A percentile compares a stretch with the other conserved stretches of the same genome.
Evolutionary conservation across 495 filamentous ascomycete genomes (phyloP).

Genomic region (Aspergillus nidulans): DNA sequence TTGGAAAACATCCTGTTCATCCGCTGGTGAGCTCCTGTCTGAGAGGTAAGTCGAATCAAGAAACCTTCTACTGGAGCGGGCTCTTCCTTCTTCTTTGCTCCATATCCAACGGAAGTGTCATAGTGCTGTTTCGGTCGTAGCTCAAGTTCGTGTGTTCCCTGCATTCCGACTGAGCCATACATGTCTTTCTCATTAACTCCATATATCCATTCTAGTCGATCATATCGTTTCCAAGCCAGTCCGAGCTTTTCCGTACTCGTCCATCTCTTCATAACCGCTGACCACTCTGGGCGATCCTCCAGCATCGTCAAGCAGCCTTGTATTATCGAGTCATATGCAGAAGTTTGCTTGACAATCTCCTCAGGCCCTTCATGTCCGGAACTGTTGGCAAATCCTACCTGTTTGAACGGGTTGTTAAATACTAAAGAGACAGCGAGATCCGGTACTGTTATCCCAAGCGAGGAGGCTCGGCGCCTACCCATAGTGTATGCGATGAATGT

Average conservation of each 20-base stretch:
- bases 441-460: conserved; percentile 63
- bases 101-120: conserved; percentile 45
- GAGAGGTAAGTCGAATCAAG: conserved; percentile 63
- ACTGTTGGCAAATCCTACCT: conserved; percentile 43
- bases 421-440: conserved; percentile 60
- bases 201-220: conserved; percentile 71
- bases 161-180: conserved; percentile 72
- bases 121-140: conserved; percentile 69
- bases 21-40: conserved; percentile 55
- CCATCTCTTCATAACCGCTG: conserved; percentile 59
- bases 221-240: conserved; percentile 72
- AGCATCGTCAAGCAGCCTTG: conserved; percentile 57
- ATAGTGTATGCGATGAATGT: conserved; percentile 62
- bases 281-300: conserved; percentile 55
- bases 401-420: conserved; percentile 61
- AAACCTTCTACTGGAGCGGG: conserved; percentile 69
- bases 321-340: conserved; percentile 54
- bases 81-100: conserved; percentile 45
- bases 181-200: conserved; percentile 67
- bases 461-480: conserved; percentile 54
- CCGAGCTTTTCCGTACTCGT: conserved; percentile 59
- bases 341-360: conserved; percentile 42
- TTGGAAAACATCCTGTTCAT: conserved; percentile 67
- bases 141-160: conserved; percentile 69
- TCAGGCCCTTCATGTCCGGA: conserved; percentile 32